Evolutionary conservation across 164 flowering plant species (phyloP), one percentile per base, ranked within the genome.

Genomic region (Aristolochia californica): DNA sequence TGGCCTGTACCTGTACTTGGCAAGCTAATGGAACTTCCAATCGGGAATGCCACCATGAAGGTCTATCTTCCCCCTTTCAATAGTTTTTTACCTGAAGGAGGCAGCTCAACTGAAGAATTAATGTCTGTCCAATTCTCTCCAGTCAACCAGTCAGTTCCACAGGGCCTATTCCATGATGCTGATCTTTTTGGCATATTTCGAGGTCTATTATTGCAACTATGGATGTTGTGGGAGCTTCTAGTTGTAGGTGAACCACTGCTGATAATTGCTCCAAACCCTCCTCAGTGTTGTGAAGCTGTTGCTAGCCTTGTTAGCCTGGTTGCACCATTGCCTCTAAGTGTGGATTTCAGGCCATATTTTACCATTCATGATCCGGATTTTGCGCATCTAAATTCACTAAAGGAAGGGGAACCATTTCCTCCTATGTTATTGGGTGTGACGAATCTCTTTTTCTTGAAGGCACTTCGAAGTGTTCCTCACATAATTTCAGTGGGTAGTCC

Each of bases 241-340:
- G 77, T 90, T 56, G 73, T 94, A 64, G 99, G 99, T 17, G 97
- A 94, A 68, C 95, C 97, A 18, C 74, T 94, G 66, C 95, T 94
- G 59, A 65, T 94, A 38, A 86, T 94, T 68, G 93, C 97, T 22
- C 95, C 97, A 21, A 82, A 95, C 0, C 97, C 99, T 57, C 84
- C 95, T 14, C 97, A 94, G 63, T 94, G 97, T 62, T 83, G 89
- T 75, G 99, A 94, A 75, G 99, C 99, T 58, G 97, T 94, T 65
- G 96, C 97, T 4, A 61, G 86, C 54, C 83, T 94, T 62, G 95
- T 94, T 24, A 94, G 99, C 76, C 74, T 90, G 75, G 77, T 88
- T 68, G 93, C 97, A 18, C 99, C 99, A 0, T 79, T 94, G 16
- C 77, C 80, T 43, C 81, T 74, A 43, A 88, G 96, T 75, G 72